phyloP scores from a whole-genome alignment of 768 basidiomycete genomes.

The Hebeloma cylindrosporum region DNA sequence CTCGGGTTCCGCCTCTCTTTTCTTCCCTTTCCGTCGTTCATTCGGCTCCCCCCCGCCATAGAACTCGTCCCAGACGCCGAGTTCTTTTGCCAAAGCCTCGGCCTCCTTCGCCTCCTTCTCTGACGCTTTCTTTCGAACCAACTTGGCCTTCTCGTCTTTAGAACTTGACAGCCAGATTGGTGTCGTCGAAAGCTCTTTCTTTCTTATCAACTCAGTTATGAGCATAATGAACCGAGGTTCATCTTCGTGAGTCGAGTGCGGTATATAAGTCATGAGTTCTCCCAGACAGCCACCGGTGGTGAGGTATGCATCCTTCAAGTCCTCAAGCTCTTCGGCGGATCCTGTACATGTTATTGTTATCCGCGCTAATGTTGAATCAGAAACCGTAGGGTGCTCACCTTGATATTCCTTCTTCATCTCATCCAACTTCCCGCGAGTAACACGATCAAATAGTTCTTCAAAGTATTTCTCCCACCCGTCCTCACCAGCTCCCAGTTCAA shows the following conservation, averaged over 20 bases:
- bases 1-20: slow-evolving; percentile 40
- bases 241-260: slow-evolving; percentile 82
- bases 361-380: background rate
- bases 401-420: slow-evolving; percentile 95
- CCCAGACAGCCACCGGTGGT: slow-evolving; percentile 73
- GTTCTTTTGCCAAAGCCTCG: slow-evolving; percentile 76
- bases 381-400: slow-evolving; percentile 44
- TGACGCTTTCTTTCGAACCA: slow-evolving; percentile 70
- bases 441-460: slow-evolving; percentile 81
- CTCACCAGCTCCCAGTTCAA: slow-evolving; percentile 68
- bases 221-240: slow-evolving; percentile 78
- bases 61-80: slow-evolving; percentile 95
- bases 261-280: slow-evolving; percentile 81
- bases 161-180: slow-evolving; percentile 67
- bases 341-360: slow-evolving; percentile 42
- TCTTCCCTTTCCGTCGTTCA: slow-evolving; percentile 40
- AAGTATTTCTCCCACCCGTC: slow-evolving; percentile 98
- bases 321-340: slow-evolving; percentile 80
- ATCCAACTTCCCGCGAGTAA: slow-evolving; percentile 83
- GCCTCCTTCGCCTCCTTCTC: slow-evolving; percentile 84
- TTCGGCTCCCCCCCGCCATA: slow-evolving; percentile 74
- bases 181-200: slow-evolving; percentile 55
- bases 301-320: slow-evolving; percentile 74
- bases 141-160: slow-evolving; percentile 78
- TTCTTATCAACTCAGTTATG: slow-evolving; percentile 65